Conservation (phyloP, 164 flowering plant species). For the Aristolochia contorta region DNA sequence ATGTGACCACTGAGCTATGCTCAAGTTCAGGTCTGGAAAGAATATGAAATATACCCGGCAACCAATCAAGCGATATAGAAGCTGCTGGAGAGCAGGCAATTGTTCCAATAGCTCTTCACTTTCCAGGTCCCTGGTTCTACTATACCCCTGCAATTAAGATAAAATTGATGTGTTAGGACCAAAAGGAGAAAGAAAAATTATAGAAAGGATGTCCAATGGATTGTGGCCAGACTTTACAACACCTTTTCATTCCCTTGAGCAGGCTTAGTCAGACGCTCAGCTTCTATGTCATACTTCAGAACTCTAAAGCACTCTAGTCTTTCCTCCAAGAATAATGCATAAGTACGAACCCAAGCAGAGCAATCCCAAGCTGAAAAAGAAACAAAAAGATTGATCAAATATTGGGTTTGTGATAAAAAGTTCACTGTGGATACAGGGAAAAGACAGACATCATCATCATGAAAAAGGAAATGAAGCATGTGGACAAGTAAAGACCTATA, state of each 20-base stretch:
- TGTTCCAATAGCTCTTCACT: slow-evolving; percentile 88
- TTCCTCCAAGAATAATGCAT: slow-evolving; percentile 89
- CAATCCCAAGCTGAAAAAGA: slow-evolving; percentile 91
- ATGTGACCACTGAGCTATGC: no score
- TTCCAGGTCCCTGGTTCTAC: slow-evolving; percentile 83
- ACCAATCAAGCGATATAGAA: slow-evolving; percentile 86
- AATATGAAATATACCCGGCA: slow-evolving; percentile 57
- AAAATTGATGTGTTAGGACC: not conserved
- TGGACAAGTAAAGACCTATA: slow-evolving; percentile 37
- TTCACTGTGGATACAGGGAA: no score
- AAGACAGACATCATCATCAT: no score
- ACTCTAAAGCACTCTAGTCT: slow-evolving; percentile 85
- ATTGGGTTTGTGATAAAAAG: no score
- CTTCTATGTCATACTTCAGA: slow-evolving; percentile 91
- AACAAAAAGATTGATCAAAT: not conserved
- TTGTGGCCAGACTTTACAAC: not conserved
- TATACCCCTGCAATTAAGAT: slow-evolving; percentile 49
- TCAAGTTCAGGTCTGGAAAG: no score
- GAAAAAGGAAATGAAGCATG: not conserved
- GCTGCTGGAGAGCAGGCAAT: slow-evolving; percentile 88
- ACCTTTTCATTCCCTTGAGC: slow-evolving; percentile 81
- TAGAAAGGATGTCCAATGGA: not conserved
- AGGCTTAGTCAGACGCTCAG: slow-evolving; percentile 80
- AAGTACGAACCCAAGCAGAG: slow-evolving; percentile 98
- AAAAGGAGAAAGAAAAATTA: not conserved